Evolutionary conservation across 2,329 filamentous ascomycete genomes (phyloP), one percentile per base, ranked within the genome.

Genomic region (Aureobasidium sp.): DNA sequence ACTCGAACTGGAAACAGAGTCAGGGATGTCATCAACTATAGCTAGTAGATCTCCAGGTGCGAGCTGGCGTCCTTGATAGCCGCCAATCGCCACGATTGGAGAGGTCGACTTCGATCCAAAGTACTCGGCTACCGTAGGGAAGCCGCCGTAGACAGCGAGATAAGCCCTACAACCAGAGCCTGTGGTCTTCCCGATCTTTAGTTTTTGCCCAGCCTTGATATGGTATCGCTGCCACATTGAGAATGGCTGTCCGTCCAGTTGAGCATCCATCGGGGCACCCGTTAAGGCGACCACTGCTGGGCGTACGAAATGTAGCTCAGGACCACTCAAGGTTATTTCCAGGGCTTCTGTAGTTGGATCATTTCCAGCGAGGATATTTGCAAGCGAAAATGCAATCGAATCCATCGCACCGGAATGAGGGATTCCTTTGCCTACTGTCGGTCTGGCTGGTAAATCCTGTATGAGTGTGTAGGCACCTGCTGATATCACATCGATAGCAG

Each of bases 321-420:
- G 84, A 0, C 84, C 84, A 15, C 75, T 79, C 17, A 85, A 65
- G 0, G 84, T 86, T 27, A 85, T 81, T 64, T 87, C 84, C 0
- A 87, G 69, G 0, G 75, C 77, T 67, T 84, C 84, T 25, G 40
- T 47, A 9, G 74, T 76, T 0, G 74, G 67, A 0, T 75, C 64
- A 57, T 87, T 86, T 0, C 82, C 83, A 0, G 82, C 83, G 1
- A 87, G 74, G 21, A 80, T 72, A 63, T 87, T 87, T 2, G 81
- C 83, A 29, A 84, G 74, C 25, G 78, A 78, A 47, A 81, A 79
- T 1, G 81, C 77, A n/a, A 85, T 67, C 0, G 78, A 74, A 65
- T 86, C 84, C 83, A 86, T 85, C 0, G 84, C 82, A 0, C 84
- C 84, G 4, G 78, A 77, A 33, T 83, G 80, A 4, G 80, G 79